Percentiles rank a stretch among this genome's conserved stretches.
phyloP scores from a whole-genome alignment of 2,329 filamentous ascomycete genomes.

The Fusarium torulosum region DNA sequence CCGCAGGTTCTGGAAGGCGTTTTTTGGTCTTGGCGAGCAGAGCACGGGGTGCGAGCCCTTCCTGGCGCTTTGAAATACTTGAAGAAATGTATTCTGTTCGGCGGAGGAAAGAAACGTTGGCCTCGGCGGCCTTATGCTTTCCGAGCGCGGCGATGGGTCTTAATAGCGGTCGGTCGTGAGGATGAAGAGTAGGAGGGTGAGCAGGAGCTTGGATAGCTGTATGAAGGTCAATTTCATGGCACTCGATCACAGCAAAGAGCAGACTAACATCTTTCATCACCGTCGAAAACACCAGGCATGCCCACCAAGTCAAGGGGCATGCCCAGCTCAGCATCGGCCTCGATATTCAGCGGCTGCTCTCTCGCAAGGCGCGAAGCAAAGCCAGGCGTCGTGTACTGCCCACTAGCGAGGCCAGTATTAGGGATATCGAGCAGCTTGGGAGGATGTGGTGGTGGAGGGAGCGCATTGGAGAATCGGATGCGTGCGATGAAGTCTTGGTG shows the following conservation, averaged over 20 bases:
- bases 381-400: constrained; percentile 88
- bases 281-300: constrained; percentile 93
- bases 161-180: constrained; percentile 86
- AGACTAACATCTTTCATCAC: constrained; percentile 85
- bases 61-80: constrained; percentile 62
- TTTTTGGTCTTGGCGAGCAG: constrained; percentile 53
- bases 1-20: constrained; percentile 69
- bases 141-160: constrained; percentile 86
- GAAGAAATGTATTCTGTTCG: constrained; percentile 94
- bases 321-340: constrained; percentile 95
- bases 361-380: constrained; percentile 91
- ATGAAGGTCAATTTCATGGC: constrained; percentile 21
- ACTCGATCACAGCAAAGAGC: not conserved
- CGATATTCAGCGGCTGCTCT: constrained; percentile 94
- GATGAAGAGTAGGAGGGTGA: constrained; percentile 78
- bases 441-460: constrained; percentile 92
- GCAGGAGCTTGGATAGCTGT: constrained; percentile 85
- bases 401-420: constrained; percentile 87
- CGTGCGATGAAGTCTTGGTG: constrained; percentile 98
- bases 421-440: constrained; percentile 98
- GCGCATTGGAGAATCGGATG: constrained; percentile 93
- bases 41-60: constrained; percentile 59
- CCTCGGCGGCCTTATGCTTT: constrained; percentile 81
- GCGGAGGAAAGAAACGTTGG: constrained; percentile 91
- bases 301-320: constrained; percentile 97